Evolutionary conservation across 1,284 basidiomycete species (phyloP).

Genomic region (Hemileia vastatrix): DNA sequence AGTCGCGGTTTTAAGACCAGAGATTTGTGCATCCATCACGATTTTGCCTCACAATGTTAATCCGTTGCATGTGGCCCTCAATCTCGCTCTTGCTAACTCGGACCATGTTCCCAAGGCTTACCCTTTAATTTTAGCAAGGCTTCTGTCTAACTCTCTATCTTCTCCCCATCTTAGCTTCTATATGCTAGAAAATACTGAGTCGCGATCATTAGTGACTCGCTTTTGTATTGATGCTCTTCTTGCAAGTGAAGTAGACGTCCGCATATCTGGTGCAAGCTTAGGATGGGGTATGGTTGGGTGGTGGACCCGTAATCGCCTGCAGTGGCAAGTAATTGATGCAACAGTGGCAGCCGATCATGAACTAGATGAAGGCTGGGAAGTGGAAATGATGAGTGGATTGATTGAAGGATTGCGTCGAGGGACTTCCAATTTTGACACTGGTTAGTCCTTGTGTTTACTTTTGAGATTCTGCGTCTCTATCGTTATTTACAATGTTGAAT

Average conservation of each 20-base stretch:
- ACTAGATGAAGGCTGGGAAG: constrained; percentile 18
- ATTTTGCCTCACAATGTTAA: constrained; percentile 20
- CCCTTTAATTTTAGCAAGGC: too few relatives aligned
- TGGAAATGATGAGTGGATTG: constrained; percentile 22
- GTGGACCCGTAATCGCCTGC: constrained; percentile 18
- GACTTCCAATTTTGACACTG: constrained; percentile 31
- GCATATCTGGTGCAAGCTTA: constrained; percentile 29
- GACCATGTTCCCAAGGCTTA: constrained; percentile 4
- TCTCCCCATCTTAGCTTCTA: constrained; percentile 3
- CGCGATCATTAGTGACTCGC: constrained; percentile 12
- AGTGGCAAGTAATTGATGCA: background rate
- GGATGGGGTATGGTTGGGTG: constrained; percentile 31
- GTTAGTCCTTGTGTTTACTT: constrained; percentile 24
- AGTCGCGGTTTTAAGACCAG: constrained; percentile 27
- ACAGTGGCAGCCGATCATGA: background rate
- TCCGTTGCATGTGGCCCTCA: constrained; percentile 4
- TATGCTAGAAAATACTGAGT: constrained; percentile 9
- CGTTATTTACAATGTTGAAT: background rate
- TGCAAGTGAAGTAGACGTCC: constrained; percentile 27
- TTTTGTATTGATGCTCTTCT: constrained; percentile 31
- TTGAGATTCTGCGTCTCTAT: too few relatives aligned
- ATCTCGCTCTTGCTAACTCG: constrained; percentile 1
- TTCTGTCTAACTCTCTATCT: constrained; percentile 29
- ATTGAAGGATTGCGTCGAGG: constrained; percentile 26
- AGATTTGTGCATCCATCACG: constrained; percentile 17